A percentile compares a stretch with the other conserved stretches of the same genome.
Conservation (phyloP, 148 eudicot species). For the Spergularia marina region DNA sequence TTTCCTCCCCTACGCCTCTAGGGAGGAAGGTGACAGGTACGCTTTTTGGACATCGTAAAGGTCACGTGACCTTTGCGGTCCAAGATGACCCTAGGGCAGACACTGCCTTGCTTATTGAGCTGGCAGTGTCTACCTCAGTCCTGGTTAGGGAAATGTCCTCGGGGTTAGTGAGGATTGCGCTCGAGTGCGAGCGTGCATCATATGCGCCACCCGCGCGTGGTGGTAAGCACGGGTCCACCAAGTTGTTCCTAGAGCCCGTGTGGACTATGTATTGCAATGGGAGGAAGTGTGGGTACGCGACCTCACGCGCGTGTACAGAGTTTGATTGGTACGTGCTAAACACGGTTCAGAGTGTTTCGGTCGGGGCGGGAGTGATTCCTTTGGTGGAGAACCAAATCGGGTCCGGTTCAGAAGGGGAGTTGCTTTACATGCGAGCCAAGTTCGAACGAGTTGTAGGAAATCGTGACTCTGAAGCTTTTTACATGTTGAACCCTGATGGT, state of each 20-base stretch:
- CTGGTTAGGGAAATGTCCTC: conserved; percentile 81
- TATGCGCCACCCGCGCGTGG: conserved; percentile 15
- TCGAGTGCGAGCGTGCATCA: conserved; percentile 52
- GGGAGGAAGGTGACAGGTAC: conserved; percentile 78
- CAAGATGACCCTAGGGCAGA: conserved; percentile 55
- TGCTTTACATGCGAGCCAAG: conserved; percentile 81
- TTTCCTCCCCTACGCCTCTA: conserved; percentile 32
- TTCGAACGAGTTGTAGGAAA: conserved; percentile 85
- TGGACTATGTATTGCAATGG: conserved; percentile 93
- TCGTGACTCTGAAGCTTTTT: conserved; percentile 86
- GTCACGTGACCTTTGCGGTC: conserved; percentile 77
- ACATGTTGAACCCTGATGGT: conserved; percentile 91
- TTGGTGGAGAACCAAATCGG: conserved; percentile 38
- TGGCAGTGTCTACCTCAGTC: conserved; percentile 55
- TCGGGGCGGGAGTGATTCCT: conserved; percentile 89
- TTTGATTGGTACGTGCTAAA: conserved; percentile 66
- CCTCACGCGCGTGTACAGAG: conserved; percentile 46
- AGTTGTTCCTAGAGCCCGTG: conserved; percentile 44
- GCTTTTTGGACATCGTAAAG: conserved; percentile 76
- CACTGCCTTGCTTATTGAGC: conserved; percentile 55
- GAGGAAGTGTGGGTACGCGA: conserved; percentile 62
- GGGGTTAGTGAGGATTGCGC: conserved; percentile 69
- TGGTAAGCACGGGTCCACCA: conserved; percentile 23
- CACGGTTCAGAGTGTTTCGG: conserved; percentile 64
- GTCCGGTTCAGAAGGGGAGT: conserved; percentile 49